These are phyloP conservation scores for Aspergillus persii DNA, from an alignment of 2,329 filamentous ascomycete genomes.

Conservation along the genomic window DNA sequence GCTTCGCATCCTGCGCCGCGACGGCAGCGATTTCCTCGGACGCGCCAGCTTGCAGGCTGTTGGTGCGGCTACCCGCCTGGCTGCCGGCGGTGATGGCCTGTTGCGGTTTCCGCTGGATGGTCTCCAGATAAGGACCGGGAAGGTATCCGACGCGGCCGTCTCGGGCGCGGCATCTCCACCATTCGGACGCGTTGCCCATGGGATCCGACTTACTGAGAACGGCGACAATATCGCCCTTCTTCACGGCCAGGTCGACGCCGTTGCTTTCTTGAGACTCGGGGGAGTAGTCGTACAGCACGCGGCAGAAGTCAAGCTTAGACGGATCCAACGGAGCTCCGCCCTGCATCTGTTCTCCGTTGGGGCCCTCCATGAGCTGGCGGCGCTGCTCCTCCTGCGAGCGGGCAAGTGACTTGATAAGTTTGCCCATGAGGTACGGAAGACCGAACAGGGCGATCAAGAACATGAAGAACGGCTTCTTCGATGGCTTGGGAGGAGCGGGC, in stretches of 20 bases:
- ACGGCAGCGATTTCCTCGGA: constrained; percentile 19
- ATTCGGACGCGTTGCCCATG: constrained; percentile 86
- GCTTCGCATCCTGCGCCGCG: constrained; percentile 38
- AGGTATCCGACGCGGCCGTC: constrained; percentile 91
- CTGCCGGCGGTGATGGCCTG: constrained; percentile 44
- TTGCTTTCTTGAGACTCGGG: constrained; percentile 65
- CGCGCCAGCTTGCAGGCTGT: constrained; percentile 49
- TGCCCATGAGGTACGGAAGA: constrained; percentile 94
- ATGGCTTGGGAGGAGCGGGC: constrained; percentile 67
- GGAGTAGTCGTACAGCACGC: constrained; percentile 88
- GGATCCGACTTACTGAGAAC: constrained; percentile 91
- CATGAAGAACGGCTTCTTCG: constrained; percentile 93
- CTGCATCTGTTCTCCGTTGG: constrained; percentile 43
- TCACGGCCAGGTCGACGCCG: constrained; percentile 84
- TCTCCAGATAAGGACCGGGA: constrained; percentile 84
- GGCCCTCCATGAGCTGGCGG: constrained; percentile 52
- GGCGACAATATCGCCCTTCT: constrained; percentile 93
- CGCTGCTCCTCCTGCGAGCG: constrained; percentile 78
- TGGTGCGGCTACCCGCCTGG: constrained; percentile 49
- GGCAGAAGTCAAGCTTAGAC: constrained; percentile 92
- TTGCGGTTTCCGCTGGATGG: constrained; percentile 58
- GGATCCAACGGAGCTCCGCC: constrained; percentile 65
- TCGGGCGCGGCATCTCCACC: constrained; percentile 92
- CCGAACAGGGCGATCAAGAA: constrained; percentile 94
- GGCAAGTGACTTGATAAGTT: constrained; percentile 83